A percentile compares a stretch with the other conserved stretches of the same genome.
Evolutionary conservation across 208 protist genomes (phyloP).

Genomic region (Trypanosoma mega): DNA sequence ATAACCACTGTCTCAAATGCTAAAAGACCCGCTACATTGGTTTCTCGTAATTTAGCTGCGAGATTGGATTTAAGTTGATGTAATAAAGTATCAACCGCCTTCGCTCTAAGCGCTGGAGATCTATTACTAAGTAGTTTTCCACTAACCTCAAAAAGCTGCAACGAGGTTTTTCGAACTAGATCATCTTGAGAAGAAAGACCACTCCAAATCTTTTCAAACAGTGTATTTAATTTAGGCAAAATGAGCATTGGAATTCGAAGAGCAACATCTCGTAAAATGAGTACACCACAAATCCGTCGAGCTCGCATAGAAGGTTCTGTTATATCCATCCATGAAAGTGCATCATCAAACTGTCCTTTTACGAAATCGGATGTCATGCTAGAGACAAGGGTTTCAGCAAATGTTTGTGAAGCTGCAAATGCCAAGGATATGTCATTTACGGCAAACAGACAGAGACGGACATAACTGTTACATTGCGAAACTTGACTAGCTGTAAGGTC

Average conservation of each 20-base stretch:
- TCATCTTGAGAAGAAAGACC: constrained; percentile 45
- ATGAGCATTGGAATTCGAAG: constrained; percentile 66
- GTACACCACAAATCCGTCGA: constrained; percentile 60
- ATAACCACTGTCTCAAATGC: constrained; percentile 87
- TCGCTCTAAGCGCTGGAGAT: constrained; percentile 34
- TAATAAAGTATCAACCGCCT: constrained; percentile 59
- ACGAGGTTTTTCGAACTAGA: constrained; percentile 49
- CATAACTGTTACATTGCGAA: constrained; percentile 81
- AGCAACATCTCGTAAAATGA: constrained; percentile 72
- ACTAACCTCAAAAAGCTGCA: constrained; percentile 65
- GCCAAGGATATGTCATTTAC: constrained; percentile 51
- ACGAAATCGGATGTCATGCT: constrained; percentile 78
- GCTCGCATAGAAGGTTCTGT: constrained; percentile 32
- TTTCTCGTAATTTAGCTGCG: constrained; percentile 52
- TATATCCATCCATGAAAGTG: constrained; percentile 51
- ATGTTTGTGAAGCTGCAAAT: constrained; percentile 54
- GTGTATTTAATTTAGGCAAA: constrained; percentile 50
- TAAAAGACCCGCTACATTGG: constrained; percentile 68
- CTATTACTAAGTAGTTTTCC: constrained; percentile 70
- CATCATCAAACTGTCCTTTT: constrained; percentile 54
- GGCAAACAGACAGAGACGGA: constrained; percentile 61
- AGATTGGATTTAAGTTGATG: constrained; percentile 61
- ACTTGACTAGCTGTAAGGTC: constrained; percentile 74
- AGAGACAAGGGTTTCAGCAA: constrained; percentile 56
- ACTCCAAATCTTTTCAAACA: constrained; percentile 77